phyloP scores from a whole-genome alignment of 345 rosid species.

The Alliaria petiolata region DNA sequence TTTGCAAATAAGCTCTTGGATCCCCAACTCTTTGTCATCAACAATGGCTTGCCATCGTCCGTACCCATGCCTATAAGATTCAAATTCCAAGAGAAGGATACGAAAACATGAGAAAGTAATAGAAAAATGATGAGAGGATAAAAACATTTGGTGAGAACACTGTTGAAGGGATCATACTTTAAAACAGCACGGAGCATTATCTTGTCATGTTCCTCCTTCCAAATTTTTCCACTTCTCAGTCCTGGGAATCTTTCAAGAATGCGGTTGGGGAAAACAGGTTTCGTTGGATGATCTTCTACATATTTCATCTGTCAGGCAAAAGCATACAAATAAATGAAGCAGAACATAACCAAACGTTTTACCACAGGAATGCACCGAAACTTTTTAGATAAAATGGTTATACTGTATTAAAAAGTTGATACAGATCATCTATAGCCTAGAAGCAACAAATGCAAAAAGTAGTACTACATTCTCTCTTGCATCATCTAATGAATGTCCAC shows the following conservation, averaged over 20 bases:
- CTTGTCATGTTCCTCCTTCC: slow-evolving; percentile 93
- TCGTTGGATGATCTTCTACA: slow-evolving; percentile 51
- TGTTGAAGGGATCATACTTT: slow-evolving; percentile 51
- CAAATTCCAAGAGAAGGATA: slow-evolving; percentile 1
- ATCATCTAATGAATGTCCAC: slow-evolving; percentile 8
- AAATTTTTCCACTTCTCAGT: slow-evolving; percentile 72
- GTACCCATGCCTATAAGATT: slow-evolving; percentile 82
- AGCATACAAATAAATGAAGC: slow-evolving; percentile 8
- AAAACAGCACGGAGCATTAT: slow-evolving; percentile 72
- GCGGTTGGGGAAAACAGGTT: slow-evolving; percentile 60
- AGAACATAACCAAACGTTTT: neutral
- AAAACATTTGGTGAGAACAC: slow-evolving; percentile 2
- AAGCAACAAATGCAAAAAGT: neutral
- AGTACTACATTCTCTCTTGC: neutral
- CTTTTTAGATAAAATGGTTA: neutral
- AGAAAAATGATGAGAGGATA: neutral
- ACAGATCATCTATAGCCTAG: neutral
- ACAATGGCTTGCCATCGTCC: slow-evolving; percentile 99
- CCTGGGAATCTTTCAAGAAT: slow-evolving; percentile 68
- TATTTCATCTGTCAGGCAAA: slow-evolving; percentile 47
- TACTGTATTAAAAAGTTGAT: neutral
- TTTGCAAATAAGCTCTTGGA: slow-evolving; percentile 86
- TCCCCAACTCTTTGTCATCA: slow-evolving; percentile 85
- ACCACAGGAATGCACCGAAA: neutral
- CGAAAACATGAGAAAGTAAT: neutral